Base-by-base conservation (phyloP, 208 protist species). In the Giardia muris region DNA sequence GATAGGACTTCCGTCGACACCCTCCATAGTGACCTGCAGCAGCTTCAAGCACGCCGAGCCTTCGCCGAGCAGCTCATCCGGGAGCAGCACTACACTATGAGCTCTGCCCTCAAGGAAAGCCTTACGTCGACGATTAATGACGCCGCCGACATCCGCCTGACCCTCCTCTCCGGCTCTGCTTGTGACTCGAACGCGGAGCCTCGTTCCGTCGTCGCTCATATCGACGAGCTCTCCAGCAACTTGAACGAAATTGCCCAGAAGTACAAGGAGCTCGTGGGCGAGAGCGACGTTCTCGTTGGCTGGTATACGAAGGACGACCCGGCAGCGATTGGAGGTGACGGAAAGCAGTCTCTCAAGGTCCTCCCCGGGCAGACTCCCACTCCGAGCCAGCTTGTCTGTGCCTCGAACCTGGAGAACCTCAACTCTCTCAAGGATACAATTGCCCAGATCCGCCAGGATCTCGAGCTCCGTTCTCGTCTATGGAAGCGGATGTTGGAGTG, bases 401-500 rank as follows among this genome's bases (percentile, higher is more conserved):
- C 30, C 19, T 76, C 57, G 57, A 89, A 46, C 42, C n/a, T 44
- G 4, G 86, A 89, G 42, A 89, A 4, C 45, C 4, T 89, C 3
- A 44, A 4, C 3, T 4, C 4, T 4, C 4, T 47, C n/a, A 90
- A 2, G 1, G n/a, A 2, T 43, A 90, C 2, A 2, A 2, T 90
- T n/a, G 45, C n/a, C 4, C 2, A 47, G 87, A 47, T 90, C 87
- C 2, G 48, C 4, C 2, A 4, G 30, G 87, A 90, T 45, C 87
- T 90, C 2, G 2, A 90, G 2, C 42, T 2, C 2, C 1, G 87
- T 43, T 30, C n/a, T 2, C n/a, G 43, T 46, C n/a, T 90, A 2
- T 90, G 87, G 87, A 47, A 90, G 1, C 2, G 43, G 1, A 3
- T 90, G 2, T 39, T 67, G 45, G 87, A 90, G n/a, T 90, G 87